Evolutionary conservation across 2,329 filamentous ascomycete genomes (phyloP), one percentile per base, ranked within the genome.

Genomic region (Neodidymelliopsis sp.): DNA sequence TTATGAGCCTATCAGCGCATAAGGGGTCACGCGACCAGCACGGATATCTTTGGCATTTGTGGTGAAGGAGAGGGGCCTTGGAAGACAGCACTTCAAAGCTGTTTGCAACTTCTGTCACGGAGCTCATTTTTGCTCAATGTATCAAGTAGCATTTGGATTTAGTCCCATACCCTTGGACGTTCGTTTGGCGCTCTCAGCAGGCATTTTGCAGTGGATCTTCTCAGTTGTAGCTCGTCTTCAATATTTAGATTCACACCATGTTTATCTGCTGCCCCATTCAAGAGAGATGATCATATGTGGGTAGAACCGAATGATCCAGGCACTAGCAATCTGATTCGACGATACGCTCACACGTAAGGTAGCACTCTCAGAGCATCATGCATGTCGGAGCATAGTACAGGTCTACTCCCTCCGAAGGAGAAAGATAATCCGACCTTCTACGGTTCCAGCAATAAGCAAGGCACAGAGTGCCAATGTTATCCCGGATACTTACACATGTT

Each of bases 1-100:
- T 27, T 85, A 86, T 61, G 82, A 85, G 71, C 69, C 80, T 20
- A 70, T 82, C 39, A 59, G 62, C 19, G 59, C 60, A 29, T 67
- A 63, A 33, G 20, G 5, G 16, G 25, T 24, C 31, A 41, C 25
- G 24, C 35, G 16, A 36, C 40, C 6, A 11, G 16, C n/a, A 20
- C 10, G 4, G 16, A 25, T 4, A 37, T 11, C 25, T 9, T 30
- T 13, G 11, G 19, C 31, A 15, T 25, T 8, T 30, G 10, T 25
- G 7, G 16, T 25, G 10, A 15, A 10, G 47, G 31, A 29, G 10
- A 31, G 4, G 9, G 12, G 5, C n/a, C 22, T 6, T 12, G 2
- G 11, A 2, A 31, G 10, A 11, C 18, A 19, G 27, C 12, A 9
- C 11, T 19, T 36, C 7, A 10, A 29, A 12, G 2, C 2, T 18